These are phyloP conservation scores for Botryotinia globosa DNA, from an alignment of 2,329 filamentous ascomycete species.

Conservation along the genomic window DNA sequence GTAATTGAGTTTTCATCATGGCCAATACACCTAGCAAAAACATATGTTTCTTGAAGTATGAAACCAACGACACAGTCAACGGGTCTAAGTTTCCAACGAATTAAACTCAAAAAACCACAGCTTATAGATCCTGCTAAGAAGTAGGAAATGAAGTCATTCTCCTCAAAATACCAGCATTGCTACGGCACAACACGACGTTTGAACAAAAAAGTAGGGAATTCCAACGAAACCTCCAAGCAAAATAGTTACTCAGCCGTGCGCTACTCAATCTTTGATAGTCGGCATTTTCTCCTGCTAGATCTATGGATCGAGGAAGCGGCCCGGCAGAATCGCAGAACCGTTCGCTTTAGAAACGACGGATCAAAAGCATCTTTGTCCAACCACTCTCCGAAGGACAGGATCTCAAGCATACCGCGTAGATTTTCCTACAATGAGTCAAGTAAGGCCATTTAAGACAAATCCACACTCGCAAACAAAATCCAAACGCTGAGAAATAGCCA, in stretches of 20 bases:
- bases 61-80: neutral
- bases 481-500: neutral
- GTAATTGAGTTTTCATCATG: accelerated
- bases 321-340: too few species aligned
- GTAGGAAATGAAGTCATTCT: neutral
- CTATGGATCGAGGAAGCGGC: too few species aligned
- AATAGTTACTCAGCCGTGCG: neutral
- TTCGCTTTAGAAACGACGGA: neutral
- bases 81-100: neutral
- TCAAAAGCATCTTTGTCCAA: neutral
- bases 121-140: accelerated
- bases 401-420: too few species aligned
- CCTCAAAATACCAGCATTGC: neutral
- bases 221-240: neutral
- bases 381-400: neutral
- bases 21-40: neutral
- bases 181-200: neutral
- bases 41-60: neutral
- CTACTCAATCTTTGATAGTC: neutral
- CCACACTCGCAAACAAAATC: neutral
- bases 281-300: neutral
- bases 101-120: neutral
- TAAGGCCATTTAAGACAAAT: too few species aligned
- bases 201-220: neutral
- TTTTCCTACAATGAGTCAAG: too few species aligned